phyloP scores from a whole-genome alignment of 192 early-diverging fungal species.

The Linnemannia zychae region DNA sequence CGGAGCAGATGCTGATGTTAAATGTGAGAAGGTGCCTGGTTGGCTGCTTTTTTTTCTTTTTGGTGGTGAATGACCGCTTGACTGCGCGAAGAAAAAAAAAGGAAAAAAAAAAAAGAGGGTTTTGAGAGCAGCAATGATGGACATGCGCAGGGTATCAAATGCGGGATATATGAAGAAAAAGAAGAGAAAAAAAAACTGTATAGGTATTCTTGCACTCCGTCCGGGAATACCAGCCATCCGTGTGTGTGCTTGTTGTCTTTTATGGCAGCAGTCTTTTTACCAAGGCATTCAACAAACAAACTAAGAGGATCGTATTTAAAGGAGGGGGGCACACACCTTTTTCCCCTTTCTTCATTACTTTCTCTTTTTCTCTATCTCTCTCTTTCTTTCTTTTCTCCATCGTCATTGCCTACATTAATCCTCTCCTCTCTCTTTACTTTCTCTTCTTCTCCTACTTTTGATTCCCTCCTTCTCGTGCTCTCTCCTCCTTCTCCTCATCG shows the following conservation, averaged over 20 bases:
- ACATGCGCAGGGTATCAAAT: not conserved
- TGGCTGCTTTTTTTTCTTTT: not conserved
- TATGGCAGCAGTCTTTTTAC: too few species aligned
- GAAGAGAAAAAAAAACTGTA: conserved; percentile 9
- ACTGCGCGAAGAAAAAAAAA: not conserved
- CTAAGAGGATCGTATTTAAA: too few species aligned
- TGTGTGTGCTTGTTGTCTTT: not conserved
- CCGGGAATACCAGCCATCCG: conserved; percentile 6
- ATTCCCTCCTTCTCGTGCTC: not conserved
- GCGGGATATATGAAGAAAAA: conserved; percentile 8
- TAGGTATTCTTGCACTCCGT: not conserved
- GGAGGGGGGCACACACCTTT: not conserved
- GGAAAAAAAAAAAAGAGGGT: not conserved
- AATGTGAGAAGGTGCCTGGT: not conserved
- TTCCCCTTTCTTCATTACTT: not conserved
- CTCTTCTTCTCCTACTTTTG: too few species aligned
- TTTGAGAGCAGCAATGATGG: conserved; percentile 6
- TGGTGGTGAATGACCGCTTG: not conserved
- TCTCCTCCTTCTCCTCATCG: not conserved
- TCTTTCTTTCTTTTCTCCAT: conserved; percentile 1
- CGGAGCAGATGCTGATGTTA: conserved; percentile 1
- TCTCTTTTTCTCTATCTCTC: conserved; percentile 4
- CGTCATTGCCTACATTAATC: not conserved
- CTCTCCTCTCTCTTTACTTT: not conserved
- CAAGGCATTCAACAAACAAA: too few species aligned